Base-by-base conservation (phyloP, 352 stramenopile genomes). In the Phytophthora agathidicida region DNA sequence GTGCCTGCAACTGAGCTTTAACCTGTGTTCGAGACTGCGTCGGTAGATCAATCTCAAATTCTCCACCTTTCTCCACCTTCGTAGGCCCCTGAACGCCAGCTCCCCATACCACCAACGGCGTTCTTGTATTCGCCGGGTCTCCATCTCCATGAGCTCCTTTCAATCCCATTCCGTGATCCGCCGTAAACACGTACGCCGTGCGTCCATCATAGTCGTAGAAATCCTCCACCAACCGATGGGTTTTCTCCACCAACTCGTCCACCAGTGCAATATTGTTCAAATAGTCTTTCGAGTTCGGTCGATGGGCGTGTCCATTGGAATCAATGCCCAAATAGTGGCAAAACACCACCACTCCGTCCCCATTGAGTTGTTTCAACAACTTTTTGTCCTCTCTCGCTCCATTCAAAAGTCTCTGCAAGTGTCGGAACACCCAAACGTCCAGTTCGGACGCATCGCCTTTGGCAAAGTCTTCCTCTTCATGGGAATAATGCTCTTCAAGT, bases 241-340 rank as follows among this genome's bases (percentile, higher is more conserved):
- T 80, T 32, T 83, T 83, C 39, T 91, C 77, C 6, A 94, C 83
- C 6, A 93, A 41, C 39, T 86, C 77, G 60, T 96, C 86, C 26
- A 96, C 85, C 5, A 92, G 65, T 14, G 79, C 84, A 46, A 94
- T 93, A 60, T 96, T 96, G 30, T 85, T 65, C n/a, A 93, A 58
- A 67, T 96, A 94, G 37, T 94, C 77, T 23, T 60, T 67, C 10
- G 86, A 91, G 33, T 84, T 73, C 2, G 86, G 86, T 20, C 86
- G 84, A 72, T 93, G 80, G 16, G 83, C 84, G 51, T 96, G 86
- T 30, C 86, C 86, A 67, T 96, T 96, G 22, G 84, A 90, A 59
- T 96, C 86, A 47, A 94, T 92, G 41, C 86, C 86, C 19, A 96
- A 72, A 45, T 90, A 88, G 37, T 94, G 86, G 37, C 81, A 89